A percentile compares a stretch with the other conserved stretches of the same genome.
Conservation (phyloP, 176 grass and related monocot species). For the Triticum timopheevii region DNA sequence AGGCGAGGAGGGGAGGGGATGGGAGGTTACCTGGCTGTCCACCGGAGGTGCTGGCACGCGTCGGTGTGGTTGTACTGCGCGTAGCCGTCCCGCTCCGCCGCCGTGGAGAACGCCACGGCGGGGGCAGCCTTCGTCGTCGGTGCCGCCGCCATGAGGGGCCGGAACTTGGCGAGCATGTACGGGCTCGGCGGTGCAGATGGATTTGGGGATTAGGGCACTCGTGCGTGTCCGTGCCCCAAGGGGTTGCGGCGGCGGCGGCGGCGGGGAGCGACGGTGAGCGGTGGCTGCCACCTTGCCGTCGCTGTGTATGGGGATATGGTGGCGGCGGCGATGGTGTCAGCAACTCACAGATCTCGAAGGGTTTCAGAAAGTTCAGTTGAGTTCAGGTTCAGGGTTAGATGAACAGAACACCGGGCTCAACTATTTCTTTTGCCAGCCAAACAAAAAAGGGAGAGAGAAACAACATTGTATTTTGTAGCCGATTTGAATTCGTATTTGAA, state of each 20-base stretch:
- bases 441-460: too few relatives aligned
- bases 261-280: not conserved
- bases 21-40: constrained; percentile 54
- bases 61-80: constrained; percentile 81
- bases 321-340: not conserved
- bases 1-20: not conserved
- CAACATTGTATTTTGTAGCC: too few relatives aligned
- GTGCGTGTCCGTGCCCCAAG: not conserved
- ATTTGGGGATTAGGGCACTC: not conserved
- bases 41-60: constrained; percentile 59
- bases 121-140: constrained; percentile 29
- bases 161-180: constrained; percentile 49
- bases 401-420: too few relatives aligned
- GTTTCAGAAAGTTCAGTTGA: not conserved
- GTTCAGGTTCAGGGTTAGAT: not conserved
- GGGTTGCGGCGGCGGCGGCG: not conserved
- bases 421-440: too few relatives aligned
- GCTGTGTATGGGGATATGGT: not conserved
- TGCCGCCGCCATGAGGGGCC: constrained; percentile 49
- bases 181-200: not conserved
- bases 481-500: not conserved
- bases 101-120: constrained; percentile 22
- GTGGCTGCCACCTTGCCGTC: not conserved
- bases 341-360: not conserved
- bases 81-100: constrained; percentile 54